phyloP scores from a whole-genome alignment of 768 basidiomycete species.

The Mycena epipterygia region DNA sequence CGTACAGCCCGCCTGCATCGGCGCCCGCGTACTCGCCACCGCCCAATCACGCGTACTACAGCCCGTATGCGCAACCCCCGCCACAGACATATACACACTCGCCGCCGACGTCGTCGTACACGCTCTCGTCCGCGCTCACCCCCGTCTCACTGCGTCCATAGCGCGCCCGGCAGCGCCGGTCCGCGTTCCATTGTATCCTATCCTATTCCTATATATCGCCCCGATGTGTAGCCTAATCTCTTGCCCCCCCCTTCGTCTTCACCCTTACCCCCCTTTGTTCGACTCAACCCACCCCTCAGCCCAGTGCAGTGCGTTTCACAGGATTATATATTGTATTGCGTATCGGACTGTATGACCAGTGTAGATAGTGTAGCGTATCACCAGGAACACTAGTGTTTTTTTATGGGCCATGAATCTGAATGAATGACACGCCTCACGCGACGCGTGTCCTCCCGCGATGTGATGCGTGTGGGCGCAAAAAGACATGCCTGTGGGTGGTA shows the following conservation, averaged over 20 bases:
- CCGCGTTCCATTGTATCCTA: conserved; percentile 12
- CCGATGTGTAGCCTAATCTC: conserved; percentile 24
- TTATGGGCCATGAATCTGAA: background rate
- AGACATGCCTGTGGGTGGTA: too few relatives aligned
- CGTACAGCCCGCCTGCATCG: background rate
- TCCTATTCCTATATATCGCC: conserved; percentile 30
- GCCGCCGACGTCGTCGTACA: conserved; percentile 22
- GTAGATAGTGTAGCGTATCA: conserved; percentile 33
- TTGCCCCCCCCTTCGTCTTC: conserved; percentile 14
- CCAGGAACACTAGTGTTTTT: conserved; percentile 22
- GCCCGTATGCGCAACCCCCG: background rate
- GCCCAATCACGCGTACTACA: conserved; percentile 2
- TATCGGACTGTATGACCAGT: conserved; percentile 31
- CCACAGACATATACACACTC: conserved; percentile 1
- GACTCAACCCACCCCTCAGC: background rate
- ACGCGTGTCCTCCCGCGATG: too few relatives aligned
- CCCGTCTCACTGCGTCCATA: conserved; percentile 48
- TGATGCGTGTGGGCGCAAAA: too few relatives aligned
- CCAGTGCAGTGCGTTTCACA: too few relatives aligned
- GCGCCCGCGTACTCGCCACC: conserved; percentile 18
- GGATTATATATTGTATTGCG: conserved; percentile 20
- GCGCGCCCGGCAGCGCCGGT: background rate
- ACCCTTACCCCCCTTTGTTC: background rate
- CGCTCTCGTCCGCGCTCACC: conserved; percentile 57
- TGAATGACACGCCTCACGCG: background rate